A percentile compares a stretch with the other conserved stretches of the same genome.
Evolutionary conservation across 148 eudicot genomes (phyloP).

Genomic region (Pouteria glomerata): DNA sequence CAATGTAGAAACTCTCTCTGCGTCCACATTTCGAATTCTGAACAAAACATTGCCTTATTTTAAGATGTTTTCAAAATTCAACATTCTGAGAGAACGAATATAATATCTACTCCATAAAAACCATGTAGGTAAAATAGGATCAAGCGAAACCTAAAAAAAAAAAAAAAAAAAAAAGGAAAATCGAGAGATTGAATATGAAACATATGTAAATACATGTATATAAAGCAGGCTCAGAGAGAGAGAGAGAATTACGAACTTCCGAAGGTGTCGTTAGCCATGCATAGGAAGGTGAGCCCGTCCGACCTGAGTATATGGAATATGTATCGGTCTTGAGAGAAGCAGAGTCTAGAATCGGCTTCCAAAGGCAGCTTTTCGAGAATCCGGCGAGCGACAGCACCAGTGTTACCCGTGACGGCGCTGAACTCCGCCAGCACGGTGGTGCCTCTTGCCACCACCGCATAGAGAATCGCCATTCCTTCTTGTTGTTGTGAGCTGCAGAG

Average conservation of each 20-base stretch:
- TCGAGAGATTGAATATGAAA: not conserved
- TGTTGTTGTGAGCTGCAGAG: too few species aligned
- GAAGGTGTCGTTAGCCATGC: conserved; percentile 96
- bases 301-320: conserved; percentile 81
- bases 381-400: conserved; percentile 79
- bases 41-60: not conserved
- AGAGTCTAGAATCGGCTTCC: conserved; percentile 67
- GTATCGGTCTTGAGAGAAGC: conserved; percentile 90
- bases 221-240: not conserved
- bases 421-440: conserved; percentile 90
- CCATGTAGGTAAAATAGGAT: not conserved
- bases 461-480: conserved; percentile 64
- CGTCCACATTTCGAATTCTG: not conserved
- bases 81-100: not conserved
- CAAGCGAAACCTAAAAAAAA: not conserved
- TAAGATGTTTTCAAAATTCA: not conserved
- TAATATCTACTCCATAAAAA: not conserved
- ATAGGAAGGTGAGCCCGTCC: conserved; percentile 69
- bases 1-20: not conserved
- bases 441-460: conserved; percentile 85
- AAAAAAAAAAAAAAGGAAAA: too few species aligned
- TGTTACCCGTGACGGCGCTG: conserved; percentile 87
- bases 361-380: conserved; percentile 75
- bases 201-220: not conserved
- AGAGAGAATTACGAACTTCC: conserved; percentile 51